These are phyloP conservation scores for Penicillium sp. DNA, from an alignment of 2,329 filamentous ascomycete genomes.

Conservation along the genomic window DNA sequence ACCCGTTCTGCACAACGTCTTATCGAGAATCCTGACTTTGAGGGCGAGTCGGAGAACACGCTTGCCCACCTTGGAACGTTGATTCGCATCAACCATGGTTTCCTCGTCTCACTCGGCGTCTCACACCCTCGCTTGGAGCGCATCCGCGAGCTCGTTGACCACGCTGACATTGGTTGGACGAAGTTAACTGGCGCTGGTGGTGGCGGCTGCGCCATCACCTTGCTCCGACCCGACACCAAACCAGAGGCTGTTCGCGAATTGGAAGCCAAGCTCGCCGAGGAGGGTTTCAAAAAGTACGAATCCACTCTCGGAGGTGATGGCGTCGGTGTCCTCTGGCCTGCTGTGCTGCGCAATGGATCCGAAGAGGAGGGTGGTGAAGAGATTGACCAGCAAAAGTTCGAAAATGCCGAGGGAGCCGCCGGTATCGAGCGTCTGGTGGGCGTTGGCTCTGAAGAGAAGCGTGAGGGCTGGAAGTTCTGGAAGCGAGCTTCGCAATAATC, in stretches of 20 bases:
- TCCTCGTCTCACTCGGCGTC: constrained; percentile 84
- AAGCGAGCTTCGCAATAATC: constrained; percentile 34
- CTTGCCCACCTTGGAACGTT: constrained; percentile 76
- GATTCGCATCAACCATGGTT: constrained; percentile 88
- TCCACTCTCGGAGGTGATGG: constrained; percentile 89
- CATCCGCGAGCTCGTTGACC: constrained; percentile 83
- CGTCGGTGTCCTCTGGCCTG: constrained; percentile 89
- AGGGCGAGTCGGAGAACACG: constrained; percentile 56
- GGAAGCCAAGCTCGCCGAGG: constrained; percentile 58
- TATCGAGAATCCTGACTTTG: constrained; percentile 58
- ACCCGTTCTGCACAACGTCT: constrained; percentile 54
- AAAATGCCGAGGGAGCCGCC: constrained; percentile 74
- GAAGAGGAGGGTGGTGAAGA: constrained; percentile 80
- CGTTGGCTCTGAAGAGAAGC: constrained; percentile 62
- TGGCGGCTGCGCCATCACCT: constrained; percentile 89
- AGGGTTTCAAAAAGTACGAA: constrained; percentile 78
- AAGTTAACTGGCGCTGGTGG: constrained; percentile 95
- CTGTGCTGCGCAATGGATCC: constrained; percentile 78
- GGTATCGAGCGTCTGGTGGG: constrained; percentile 85
- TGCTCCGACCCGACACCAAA: constrained; percentile 64
- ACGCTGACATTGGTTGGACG: constrained; percentile 88
- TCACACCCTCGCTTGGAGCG: constrained; percentile 91
- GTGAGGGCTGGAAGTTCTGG: constrained; percentile 86
- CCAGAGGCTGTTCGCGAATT: constrained; percentile 55
- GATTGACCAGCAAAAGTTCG: constrained; percentile 83